Base-by-base conservation (phyloP, 495 filamentous ascomycete species). In the Penicillium coffeae region DNA sequence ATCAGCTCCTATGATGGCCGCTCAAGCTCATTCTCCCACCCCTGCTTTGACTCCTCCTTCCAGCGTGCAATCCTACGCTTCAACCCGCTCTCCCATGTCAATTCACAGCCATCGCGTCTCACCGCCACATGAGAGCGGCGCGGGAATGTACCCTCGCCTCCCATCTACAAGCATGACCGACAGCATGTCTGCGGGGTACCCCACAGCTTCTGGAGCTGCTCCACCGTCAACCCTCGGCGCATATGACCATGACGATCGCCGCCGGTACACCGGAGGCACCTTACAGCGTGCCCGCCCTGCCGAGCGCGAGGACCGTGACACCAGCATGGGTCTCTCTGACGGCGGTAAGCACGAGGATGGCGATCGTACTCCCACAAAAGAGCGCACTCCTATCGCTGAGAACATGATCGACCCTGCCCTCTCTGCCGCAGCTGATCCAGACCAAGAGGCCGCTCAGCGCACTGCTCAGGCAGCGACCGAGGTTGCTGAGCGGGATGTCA, bases 1-100 rank as follows among this genome's bases (percentile, higher is more conserved):
- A 40, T 74, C 81, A 8, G 74, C 78, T 18, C 79, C 85, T 0
- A 72, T 86, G 54, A 81, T 82, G 56, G 75, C 79, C 13, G 64
- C 73, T 22, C 72, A 82, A 0, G 75, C 69, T 8, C 68, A 75
- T 40, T 73, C 69, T 14, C 69, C 69, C 46, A 94, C 90, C 15
- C 90, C 91, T 7, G 90, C 87, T 1, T 76, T 96, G 59, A 96
- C 92, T 0, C 93, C 93, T 7, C 88, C 91, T 1, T 91, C 88
- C n/a, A 90, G 86, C 59, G 79, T 82, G 13, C 78, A 89, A 61
- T 91, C 88, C 1, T 93, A 95, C 68, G 86, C 82, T 16, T 90
- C 89, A 0, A 83, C 84, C 46, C 89, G 93, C 60, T 96, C 92
- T 3, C 92, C 93, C 0, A 78, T 75, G 57, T 83, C 87, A 19